Conservation (phyloP, 768 basidiomycete genomes). For the Mycena venus region DNA sequence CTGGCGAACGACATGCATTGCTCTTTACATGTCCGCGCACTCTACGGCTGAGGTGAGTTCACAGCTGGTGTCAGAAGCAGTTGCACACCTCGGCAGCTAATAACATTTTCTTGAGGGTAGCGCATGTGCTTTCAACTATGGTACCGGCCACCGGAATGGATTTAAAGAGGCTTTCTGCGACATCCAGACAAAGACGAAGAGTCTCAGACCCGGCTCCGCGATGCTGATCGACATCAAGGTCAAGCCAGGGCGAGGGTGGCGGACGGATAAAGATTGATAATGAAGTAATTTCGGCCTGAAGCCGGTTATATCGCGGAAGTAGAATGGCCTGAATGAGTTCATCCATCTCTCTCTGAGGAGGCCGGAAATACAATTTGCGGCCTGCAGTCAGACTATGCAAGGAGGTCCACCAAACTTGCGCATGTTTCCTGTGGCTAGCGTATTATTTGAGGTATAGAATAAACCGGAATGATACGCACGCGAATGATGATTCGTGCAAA, state of each 20-base stretch:
- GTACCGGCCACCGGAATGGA: neutral
- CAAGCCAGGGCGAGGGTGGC: slow-evolving; percentile 4
- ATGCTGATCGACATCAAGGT: slow-evolving; percentile 7
- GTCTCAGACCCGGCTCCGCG: slow-evolving; percentile 8
- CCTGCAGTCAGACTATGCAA: slow-evolving; percentile 4
- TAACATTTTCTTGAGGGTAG: slow-evolving; percentile 14
- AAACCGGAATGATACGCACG: neutral
- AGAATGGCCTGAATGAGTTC: slow-evolving; percentile 12
- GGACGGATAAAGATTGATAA: slow-evolving; percentile 11
- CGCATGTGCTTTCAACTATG: slow-evolving; percentile 11
- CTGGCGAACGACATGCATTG: neutral
- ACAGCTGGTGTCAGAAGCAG: neutral
- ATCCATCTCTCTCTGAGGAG: slow-evolving; percentile 5
- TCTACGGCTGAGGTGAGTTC: neutral
- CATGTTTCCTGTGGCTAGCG: neutral
- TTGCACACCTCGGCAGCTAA: slow-evolving; percentile 2
- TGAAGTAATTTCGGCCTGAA: slow-evolving; percentile 9
- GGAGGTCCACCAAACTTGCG: slow-evolving; percentile 4
- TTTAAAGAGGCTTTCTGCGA: slow-evolving; percentile 15
- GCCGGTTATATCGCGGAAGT: slow-evolving; percentile 13
- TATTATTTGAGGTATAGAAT: neutral
- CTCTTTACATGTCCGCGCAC: slow-evolving; percentile 6
- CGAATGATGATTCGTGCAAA: slow-evolving; percentile 1
- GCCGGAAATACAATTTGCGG: slow-evolving; percentile 3
- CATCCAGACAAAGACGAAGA: neutral